phyloP scores from a whole-genome alignment of 2,329 filamentous ascomycete species.

The Aspergillus vadensis region DNA sequence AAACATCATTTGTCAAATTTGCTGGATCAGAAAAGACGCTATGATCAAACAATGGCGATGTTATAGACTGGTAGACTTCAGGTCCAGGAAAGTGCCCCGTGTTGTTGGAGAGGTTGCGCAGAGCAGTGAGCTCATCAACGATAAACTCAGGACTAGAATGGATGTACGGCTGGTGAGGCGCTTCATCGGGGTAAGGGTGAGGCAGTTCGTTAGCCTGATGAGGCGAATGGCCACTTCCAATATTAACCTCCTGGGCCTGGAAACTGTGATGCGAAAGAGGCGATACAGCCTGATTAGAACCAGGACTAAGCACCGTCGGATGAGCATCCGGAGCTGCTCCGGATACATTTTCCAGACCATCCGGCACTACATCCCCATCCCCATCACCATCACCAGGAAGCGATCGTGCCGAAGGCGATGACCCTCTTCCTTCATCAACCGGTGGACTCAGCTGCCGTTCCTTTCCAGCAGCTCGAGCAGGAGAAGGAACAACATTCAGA shows the following conservation, averaged over 20 bases:
- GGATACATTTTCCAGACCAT: not conserved
- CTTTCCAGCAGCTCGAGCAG: not conserved
- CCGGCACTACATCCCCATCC: too few relatives aligned
- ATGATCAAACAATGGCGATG: conserved; percentile 28
- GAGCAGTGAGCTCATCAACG: conserved; percentile 24
- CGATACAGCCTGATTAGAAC: not conserved
- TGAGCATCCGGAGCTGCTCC: not conserved
- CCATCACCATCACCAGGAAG: not conserved
- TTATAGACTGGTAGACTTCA: conserved; percentile 22
- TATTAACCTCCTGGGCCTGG: not conserved
- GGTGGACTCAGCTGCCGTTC: not conserved
- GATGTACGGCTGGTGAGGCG: conserved; percentile 21
- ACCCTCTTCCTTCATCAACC: not conserved
- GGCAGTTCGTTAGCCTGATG: not conserved
- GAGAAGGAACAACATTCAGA: conserved; percentile 22
- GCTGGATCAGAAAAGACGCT: conserved; percentile 28
- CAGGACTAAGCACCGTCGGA: not conserved
- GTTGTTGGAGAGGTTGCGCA: conserved; percentile 18
- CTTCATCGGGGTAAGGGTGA: not conserved
- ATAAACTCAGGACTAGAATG: conserved; percentile 28
- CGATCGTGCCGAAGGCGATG: not conserved
- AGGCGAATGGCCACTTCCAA: not conserved
- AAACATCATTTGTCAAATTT: conserved; percentile 51
- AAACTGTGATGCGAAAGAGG: not conserved
- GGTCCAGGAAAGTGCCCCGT: conserved; percentile 11